These are phyloP conservation scores for Aspergillus hiratsukae DNA, from an alignment of 2,329 filamentous ascomycete species.

Conservation along the genomic window DNA sequence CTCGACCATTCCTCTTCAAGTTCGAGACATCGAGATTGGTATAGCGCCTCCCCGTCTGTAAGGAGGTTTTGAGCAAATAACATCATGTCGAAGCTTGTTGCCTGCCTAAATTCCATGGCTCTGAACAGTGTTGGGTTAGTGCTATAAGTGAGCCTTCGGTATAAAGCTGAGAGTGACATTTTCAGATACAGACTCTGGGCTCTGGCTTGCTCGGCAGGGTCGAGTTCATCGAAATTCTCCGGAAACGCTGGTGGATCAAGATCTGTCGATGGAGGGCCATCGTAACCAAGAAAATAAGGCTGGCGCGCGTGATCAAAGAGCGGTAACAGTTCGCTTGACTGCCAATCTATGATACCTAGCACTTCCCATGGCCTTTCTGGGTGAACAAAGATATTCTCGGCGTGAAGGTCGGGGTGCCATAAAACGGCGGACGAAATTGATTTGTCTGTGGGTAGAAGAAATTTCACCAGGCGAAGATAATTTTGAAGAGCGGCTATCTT, in stretches of 20 bases:
- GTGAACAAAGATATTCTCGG: conserved; percentile 27
- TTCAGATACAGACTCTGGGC: too few relatives aligned
- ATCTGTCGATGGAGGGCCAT: conserved; percentile 13
- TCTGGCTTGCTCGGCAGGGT: too few relatives aligned
- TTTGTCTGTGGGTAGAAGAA: conserved; percentile 23
- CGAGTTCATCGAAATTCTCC: too few relatives aligned
- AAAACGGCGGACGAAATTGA: conserved; percentile 22
- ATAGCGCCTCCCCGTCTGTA: too few relatives aligned
- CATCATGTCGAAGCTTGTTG: neutral
- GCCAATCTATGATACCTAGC: conserved; percentile 23
- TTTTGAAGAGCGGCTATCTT: conserved; percentile 28
- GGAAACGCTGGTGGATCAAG: neutral
- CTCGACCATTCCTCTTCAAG: too few relatives aligned
- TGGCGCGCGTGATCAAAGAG: conserved; percentile 33
- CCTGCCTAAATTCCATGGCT: neutral
- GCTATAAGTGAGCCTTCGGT: too few relatives aligned
- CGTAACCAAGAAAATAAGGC: conserved; percentile 31
- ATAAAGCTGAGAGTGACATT: too few relatives aligned
- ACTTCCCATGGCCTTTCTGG: conserved; percentile 16
- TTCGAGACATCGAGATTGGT: too few relatives aligned
- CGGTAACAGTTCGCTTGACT: conserved; percentile 27
- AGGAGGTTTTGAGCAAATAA: too few relatives aligned
- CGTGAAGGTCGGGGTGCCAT: conserved; percentile 38
- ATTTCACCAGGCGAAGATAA: conserved; percentile 26
- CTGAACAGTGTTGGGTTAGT: too few relatives aligned